A percentile compares a stretch with the other conserved stretches of the same genome.
These are phyloP conservation scores for Ustilago bromivora DNA, from an alignment of 1,284 basidiomycete species.

Conservation along the genomic window DNA sequence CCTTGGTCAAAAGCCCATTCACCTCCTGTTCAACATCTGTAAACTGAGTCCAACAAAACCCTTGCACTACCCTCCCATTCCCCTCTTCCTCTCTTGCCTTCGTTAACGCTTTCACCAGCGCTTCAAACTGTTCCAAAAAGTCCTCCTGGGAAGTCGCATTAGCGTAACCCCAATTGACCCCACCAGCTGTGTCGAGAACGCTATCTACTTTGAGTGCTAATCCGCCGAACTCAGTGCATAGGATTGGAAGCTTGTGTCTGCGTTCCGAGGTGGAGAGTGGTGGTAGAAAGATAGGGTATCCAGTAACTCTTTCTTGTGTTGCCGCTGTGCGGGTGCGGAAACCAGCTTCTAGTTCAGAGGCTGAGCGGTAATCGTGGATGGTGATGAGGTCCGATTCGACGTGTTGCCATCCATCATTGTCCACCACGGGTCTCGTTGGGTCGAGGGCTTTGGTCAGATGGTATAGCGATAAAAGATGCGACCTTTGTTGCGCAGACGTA, in stretches of 20 bases:
- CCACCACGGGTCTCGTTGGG: slow-evolving; percentile 35
- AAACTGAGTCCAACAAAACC: slow-evolving; percentile 57
- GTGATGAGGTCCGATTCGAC: slow-evolving; percentile 43
- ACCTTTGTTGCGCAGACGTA: slow-evolving; percentile 31
- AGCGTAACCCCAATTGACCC: slow-evolving; percentile 45
- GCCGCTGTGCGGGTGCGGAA: slow-evolving; percentile 15
- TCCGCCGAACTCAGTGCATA: slow-evolving; percentile 55
- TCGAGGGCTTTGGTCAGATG: slow-evolving; percentile 53
- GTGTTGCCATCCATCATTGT: slow-evolving; percentile 61
- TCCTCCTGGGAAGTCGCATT: slow-evolving; percentile 32
- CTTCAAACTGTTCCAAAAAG: slow-evolving; percentile 33
- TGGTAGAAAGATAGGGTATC: slow-evolving; percentile 28
- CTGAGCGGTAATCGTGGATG: slow-evolving; percentile 48
- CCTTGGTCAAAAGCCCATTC: slow-evolving; percentile 48
- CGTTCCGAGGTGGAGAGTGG: slow-evolving; percentile 17
- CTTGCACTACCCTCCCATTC: slow-evolving; percentile 37
- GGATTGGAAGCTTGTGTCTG: slow-evolving; percentile 30
- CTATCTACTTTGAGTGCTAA: slow-evolving; percentile 25
- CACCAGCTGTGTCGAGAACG: slow-evolving; percentile 16
- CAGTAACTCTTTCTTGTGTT: slow-evolving; percentile 17
- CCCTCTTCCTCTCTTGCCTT: slow-evolving; percentile 1
- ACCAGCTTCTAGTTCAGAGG: slow-evolving; percentile 14
- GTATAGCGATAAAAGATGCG: slow-evolving; percentile 41
- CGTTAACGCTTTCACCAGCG: slow-evolving; percentile 24
- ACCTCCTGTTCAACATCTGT: slow-evolving; percentile 51